Percentiles rank a stretch among this genome's conserved stretches.
Conservation (phyloP, 345 rosid genomes). For the Citrus australasica region DNA sequence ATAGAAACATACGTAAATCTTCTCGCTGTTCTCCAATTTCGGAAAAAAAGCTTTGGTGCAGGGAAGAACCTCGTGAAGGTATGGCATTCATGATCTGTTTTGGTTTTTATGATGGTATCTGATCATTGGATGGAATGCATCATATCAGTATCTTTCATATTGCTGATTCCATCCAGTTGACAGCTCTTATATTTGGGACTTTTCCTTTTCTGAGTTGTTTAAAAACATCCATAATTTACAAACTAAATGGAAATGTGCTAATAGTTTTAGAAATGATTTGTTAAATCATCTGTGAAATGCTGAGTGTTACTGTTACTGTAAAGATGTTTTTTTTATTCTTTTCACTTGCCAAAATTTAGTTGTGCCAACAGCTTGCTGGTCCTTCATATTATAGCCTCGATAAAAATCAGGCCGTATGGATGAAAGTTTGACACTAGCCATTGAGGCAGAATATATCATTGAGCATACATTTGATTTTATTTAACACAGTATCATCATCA, state of each 20-base stretch:
- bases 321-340: neutral
- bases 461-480: neutral
- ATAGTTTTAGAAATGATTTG: neutral
- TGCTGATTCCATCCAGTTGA: neutral
- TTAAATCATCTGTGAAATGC: neutral
- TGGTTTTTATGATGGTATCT: neutral
- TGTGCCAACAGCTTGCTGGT: neutral
- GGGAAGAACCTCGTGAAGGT: slow-evolving; percentile 48
- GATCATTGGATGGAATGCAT: neutral
- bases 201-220: neutral
- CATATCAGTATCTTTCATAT: neutral
- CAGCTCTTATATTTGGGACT: neutral
- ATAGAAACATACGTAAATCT: slow-evolving; percentile 53
- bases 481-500: neutral
- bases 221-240: too few species aligned
- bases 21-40: slow-evolving; percentile 69
- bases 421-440: neutral
- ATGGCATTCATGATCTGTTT: neutral
- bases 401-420: neutral
- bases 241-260: neutral
- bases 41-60: slow-evolving; percentile 35
- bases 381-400: neutral
- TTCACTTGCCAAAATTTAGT: neutral
- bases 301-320: too few species aligned
- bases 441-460: neutral